Base-by-base conservation (phyloP, 2,329 filamentous ascomycete genomes). In the Aspergillus fischeri region DNA sequence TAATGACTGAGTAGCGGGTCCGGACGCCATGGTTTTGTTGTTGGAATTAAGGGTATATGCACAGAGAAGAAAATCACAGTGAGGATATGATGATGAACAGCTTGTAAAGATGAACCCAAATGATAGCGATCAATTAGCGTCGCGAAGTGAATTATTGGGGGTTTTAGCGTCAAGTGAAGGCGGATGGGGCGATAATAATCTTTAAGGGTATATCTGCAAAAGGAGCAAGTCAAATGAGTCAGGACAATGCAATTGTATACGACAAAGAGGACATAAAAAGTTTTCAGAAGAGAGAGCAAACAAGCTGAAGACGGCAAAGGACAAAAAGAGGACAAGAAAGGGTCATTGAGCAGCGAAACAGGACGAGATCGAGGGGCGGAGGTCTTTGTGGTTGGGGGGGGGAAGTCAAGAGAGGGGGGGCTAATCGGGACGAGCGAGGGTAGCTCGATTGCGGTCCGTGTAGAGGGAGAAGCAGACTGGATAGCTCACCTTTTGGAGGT, bases 1-100 rank as follows among this genome's bases (percentile, higher is more conserved):
- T 74, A 96, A 80, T 68, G 91, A 95, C 80, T 95, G 91, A 71
- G 92, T 93, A 71, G 89, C 89, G 60, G 88, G 89, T 76, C 88
- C 86, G 71, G 90, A 88, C 83, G 93, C 93, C 82, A 85, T 88
- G 41, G 35, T 58, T 51, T 56, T 49, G 60, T 52, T 45, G 53
- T 58, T 41, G 41, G 54, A 49, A 56, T 63, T 58, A 42, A 59
- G 56, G 58, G 56, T 61, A 63, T 60, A 55, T 59, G 61, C 57
- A 61, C 52, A 59, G 59, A 28, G 55, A 58, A 51, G 49, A 54
- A 48, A 59, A 38, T 44, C 38, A 20, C 38, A 54, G 48, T 29
- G 53, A 58, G 21, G 54, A 57, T 54, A 58, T 51, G 57, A 53
- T 54, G 45, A 52, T 27, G 49, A 49, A 49, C 10, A 27, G 44